Evolutionary conservation across 2,329 filamentous ascomycete genomes (phyloP), one percentile per base, ranked within the genome.

Genomic region (Nigrospora oryzae): DNA sequence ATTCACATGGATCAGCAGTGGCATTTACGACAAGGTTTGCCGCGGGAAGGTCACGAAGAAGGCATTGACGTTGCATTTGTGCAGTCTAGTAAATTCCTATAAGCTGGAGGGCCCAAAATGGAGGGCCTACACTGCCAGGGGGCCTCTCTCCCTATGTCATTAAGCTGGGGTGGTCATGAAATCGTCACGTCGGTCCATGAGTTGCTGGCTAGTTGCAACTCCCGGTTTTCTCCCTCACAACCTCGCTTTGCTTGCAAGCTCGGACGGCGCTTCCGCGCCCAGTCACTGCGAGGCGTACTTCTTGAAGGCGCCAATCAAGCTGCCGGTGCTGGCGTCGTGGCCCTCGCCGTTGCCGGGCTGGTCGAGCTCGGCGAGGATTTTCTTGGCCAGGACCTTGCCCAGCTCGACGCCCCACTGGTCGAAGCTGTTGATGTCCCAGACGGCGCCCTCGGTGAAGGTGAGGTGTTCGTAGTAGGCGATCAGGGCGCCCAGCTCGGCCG

Each of bases 381-480:
- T 90, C 83, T 91, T 97, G 50, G 93, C 93, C 54, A 98, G 74
- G 36, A 85, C 83, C 84, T 98, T 98, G 66, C 93, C 93, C 50
- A 98, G 75, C 77, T 98, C 93, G 38, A 98, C 93, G 70, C 93
- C 93, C 93, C 93, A 98, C 76, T 98, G 93, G 72, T 98, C 93
- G 63, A 97, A 98, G 61, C 84, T 89, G 81, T 98, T 98, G 76
- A 98, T 95, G 73, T 97, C 95, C 93, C 93, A 98, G 64, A 98
- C 77, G 43, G 90, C 91, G 59, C 93, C 93, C 73, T 98, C 93
- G 34, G 88, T 94, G 68, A 98, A 98, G 46, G 93, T 97, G 50
- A 97, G 72, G 71, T 98, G 93, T 77, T 98, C 93, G 70, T 98
- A 98, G 79, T 97, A 98, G 53, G 89, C 91, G 58, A 98, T 98